phyloP scores from a whole-genome alignment of 257 asterid species.

The Verbena officinalis region DNA sequence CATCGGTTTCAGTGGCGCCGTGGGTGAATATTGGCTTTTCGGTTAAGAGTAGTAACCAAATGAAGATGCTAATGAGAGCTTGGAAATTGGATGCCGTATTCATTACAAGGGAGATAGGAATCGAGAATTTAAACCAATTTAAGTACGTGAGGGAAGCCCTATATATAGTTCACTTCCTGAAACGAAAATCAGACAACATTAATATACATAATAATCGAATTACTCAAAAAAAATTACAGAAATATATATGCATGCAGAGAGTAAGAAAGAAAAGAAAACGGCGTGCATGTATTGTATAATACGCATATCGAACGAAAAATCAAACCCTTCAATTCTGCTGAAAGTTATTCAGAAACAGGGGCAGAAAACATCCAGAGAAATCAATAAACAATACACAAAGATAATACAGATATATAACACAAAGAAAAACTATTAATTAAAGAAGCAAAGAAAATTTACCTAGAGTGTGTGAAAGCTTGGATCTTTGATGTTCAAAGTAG shows the following conservation, averaged over 20 bases:
- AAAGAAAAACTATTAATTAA: not conserved
- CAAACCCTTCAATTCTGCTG: conserved; percentile 7
- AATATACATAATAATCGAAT: not conserved
- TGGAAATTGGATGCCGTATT: conserved; percentile 34
- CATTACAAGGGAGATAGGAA: conserved; percentile 18
- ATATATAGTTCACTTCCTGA: conserved; percentile 40
- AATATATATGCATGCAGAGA: not conserved
- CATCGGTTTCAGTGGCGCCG: conserved; percentile 49
- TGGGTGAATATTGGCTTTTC: conserved; percentile 31
- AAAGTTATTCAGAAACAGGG: not conserved
- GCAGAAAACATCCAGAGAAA: conserved; percentile 8
- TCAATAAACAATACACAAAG: not conserved
- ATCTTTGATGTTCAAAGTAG: conserved; percentile 31
- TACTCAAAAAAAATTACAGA: too few species aligned
- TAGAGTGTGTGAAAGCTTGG: conserved; percentile 31
- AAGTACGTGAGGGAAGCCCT: not conserved
- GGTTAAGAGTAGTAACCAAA: conserved; percentile 49
- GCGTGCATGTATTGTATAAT: too few species aligned
- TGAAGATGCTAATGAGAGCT: conserved; percentile 36
- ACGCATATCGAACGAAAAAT: not conserved
- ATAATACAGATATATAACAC: not conserved
- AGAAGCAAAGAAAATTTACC: conserved; percentile 3
- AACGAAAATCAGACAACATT: conserved; percentile 23
- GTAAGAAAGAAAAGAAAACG: too few species aligned
- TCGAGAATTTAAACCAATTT: conserved; percentile 16